Evolutionary conservation across 2,329 filamentous ascomycete genomes (phyloP).

Genomic region (Cordyceps cicadae): DNA sequence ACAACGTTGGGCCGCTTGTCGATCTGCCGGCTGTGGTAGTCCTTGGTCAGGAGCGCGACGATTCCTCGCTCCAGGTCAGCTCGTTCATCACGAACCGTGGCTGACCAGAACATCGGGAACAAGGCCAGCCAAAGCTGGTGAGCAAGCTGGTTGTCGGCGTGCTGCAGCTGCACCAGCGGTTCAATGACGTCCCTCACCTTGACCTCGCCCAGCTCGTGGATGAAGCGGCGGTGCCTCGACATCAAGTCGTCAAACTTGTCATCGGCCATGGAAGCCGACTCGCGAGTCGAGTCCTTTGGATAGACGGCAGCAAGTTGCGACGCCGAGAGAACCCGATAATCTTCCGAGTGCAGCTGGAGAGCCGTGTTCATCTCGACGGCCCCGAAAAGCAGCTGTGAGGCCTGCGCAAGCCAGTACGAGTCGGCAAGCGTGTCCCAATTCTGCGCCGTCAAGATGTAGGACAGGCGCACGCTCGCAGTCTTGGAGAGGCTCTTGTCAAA

Average conservation of each 20-base stretch:
- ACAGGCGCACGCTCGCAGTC: conserved; percentile 77
- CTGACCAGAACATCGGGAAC: conserved; percentile 92
- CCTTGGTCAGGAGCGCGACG: conserved; percentile 84
- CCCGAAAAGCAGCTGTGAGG: conserved; percentile 84
- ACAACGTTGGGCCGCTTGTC: conserved; percentile 94
- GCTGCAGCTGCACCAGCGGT: conserved; percentile 84
- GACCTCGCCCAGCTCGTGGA: conserved; percentile 74
- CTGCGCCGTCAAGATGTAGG: conserved; percentile 82
- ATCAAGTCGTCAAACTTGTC: conserved; percentile 76
- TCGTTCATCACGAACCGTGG: conserved; percentile 77
- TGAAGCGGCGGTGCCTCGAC: conserved; percentile 71
- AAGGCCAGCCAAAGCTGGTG: conserved; percentile 85
- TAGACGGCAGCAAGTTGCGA: conserved; percentile 68
- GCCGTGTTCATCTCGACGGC: conserved; percentile 78
- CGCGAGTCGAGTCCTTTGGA: conserved; percentile 58
- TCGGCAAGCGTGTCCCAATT: conserved; percentile 96
- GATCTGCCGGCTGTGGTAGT: conserved; percentile 89
- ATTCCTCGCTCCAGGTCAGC: conserved; percentile 84
- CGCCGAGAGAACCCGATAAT: conserved; percentile 70
- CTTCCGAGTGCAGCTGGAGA: conserved; percentile 70
- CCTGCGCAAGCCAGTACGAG: conserved; percentile 94
- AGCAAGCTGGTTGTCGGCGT: conserved; percentile 72
- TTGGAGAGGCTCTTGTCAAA: conserved; percentile 94
- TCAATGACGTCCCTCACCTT: conserved; percentile 84
- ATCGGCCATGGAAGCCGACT: conserved; percentile 65